A percentile compares a stretch with the other conserved stretches of the same genome.
phyloP scores from a whole-genome alignment of 371 early-diverging fungal genomes.

The Mucor lusitanicus region DNA sequence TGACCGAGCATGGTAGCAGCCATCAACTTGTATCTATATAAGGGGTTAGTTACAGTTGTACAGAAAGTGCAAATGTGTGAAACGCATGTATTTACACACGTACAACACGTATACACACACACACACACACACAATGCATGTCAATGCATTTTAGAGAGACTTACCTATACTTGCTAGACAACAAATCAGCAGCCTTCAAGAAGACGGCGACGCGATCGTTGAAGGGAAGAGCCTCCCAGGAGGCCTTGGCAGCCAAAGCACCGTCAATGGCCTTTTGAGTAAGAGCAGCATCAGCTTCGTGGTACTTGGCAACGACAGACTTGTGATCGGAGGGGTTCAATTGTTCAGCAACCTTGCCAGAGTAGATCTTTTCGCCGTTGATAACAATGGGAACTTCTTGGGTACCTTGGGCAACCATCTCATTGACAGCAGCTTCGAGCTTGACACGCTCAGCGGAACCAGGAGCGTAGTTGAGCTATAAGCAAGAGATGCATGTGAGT shows the following conservation, averaged over 20 bases:
- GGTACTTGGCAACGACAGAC: slow-evolving; percentile 79
- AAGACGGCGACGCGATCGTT: slow-evolving; percentile 95
- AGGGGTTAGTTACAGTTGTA: background rate
- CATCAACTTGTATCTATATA: slow-evolving; percentile 78
- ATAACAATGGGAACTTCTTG: slow-evolving; percentile 84
- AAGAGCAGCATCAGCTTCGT: slow-evolving; percentile 76
- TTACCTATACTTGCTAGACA: slow-evolving; percentile 87
- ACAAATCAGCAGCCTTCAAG: slow-evolving; percentile 96
- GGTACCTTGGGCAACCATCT: slow-evolving; percentile 72
- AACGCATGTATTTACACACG: background rate
- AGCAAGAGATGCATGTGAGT: background rate
- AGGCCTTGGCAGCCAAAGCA: slow-evolving; percentile 82
- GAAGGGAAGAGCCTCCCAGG: slow-evolving; percentile 95
- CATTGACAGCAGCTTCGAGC: slow-evolving; percentile 77
- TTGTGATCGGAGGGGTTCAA: slow-evolving; percentile 85
- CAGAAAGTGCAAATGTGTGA: background rate
- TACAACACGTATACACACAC: background rate
- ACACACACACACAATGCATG: background rate
- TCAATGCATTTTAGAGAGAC: background rate
- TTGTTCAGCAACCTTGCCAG: slow-evolving; percentile 74
- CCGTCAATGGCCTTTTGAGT: slow-evolving; percentile 88
- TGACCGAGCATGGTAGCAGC: slow-evolving; percentile 99
- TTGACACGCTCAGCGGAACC: slow-evolving; percentile 78
- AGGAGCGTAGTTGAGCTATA: slow-evolving; percentile 75
- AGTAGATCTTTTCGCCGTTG: slow-evolving; percentile 81